Conservation (phyloP, 257 asterid genomes). For the Rehmannia glutinosa region DNA sequence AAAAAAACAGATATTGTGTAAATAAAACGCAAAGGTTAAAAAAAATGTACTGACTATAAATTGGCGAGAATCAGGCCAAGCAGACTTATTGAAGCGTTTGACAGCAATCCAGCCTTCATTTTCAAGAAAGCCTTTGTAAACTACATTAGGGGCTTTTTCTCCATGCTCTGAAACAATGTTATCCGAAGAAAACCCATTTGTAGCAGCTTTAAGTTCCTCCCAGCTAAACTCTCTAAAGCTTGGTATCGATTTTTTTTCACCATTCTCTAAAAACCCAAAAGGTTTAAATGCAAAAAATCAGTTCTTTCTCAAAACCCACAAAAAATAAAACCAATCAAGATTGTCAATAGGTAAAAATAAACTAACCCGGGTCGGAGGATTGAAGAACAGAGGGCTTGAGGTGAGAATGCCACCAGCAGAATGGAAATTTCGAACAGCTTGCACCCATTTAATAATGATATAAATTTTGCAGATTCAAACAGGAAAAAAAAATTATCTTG, state of each 20-base stretch:
- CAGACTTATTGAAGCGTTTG: slow-evolving; percentile 61
- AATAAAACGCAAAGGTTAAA: neutral
- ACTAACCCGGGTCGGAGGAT: slow-evolving; percentile 43
- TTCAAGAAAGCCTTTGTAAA: slow-evolving; percentile 52
- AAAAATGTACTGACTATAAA: slow-evolving; percentile 35
- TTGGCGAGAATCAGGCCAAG: slow-evolving; percentile 69
- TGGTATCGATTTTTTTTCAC: slow-evolving; percentile 38
- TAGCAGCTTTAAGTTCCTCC: slow-evolving; percentile 54
- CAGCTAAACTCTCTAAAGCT: slow-evolving; percentile 47
- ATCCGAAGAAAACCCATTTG: slow-evolving; percentile 45
- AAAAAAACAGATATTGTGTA: neutral
- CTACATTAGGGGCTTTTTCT: slow-evolving; percentile 64
- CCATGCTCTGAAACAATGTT: slow-evolving; percentile 70
- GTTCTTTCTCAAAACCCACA: too few species aligned
- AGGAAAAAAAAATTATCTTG: neutral
- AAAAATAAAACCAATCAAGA: neutral
- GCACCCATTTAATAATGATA: slow-evolving; percentile 43
- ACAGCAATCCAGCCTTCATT: slow-evolving; percentile 47
- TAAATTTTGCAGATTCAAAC: neutral
- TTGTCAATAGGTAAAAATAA: neutral
- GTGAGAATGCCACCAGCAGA: slow-evolving; percentile 60
- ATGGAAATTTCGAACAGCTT: slow-evolving; percentile 48
- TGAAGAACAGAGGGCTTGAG: slow-evolving; percentile 51
- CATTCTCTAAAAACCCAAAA: slow-evolving; percentile 34
- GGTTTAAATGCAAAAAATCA: too few species aligned